Conservation (phyloP, 805 yeast genomes). For the Candida verbasci region DNA sequence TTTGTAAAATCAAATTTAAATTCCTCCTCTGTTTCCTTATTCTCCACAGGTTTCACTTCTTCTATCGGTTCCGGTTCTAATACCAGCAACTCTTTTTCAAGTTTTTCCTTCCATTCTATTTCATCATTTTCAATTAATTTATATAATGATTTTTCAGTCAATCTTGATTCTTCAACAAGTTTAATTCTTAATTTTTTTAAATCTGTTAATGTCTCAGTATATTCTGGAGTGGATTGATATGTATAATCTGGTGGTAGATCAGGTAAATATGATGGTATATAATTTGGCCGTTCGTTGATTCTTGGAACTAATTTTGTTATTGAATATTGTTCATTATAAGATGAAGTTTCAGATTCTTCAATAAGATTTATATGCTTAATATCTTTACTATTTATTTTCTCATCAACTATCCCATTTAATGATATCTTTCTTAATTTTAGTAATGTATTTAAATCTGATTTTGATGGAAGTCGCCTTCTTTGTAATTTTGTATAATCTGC, state of each 20-base stretch:
- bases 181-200: constrained; percentile 67
- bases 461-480: constrained; percentile 52
- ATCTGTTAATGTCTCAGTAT: constrained; percentile 57
- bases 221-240: constrained; percentile 72
- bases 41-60: constrained; percentile 3
- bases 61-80: constrained; percentile 13
- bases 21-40: constrained; percentile 5
- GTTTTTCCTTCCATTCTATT: constrained; percentile 20
- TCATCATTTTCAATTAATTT: constrained; percentile 45
- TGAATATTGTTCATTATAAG: constrained; percentile 47
- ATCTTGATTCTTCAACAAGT: constrained; percentile 74
- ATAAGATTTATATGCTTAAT: constrained; percentile 3
- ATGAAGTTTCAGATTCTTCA: constrained; percentile 25
- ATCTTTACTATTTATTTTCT: constrained; percentile 10
- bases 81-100: constrained; percentile 26
- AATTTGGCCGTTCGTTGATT: constrained; percentile 33
- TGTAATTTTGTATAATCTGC: constrained; percentile 55
- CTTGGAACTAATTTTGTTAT: constrained; percentile 54
- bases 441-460: constrained; percentile 46
- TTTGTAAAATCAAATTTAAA: constrained; percentile 50
- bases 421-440: constrained; percentile 38
- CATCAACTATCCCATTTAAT: constrained; percentile 15
- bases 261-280: constrained; percentile 77
- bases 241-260: constrained; percentile 93
- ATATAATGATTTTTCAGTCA: constrained; percentile 75